These are phyloP conservation scores for Neospermospora avenae DNA, from an alignment of 2,329 filamentous ascomycete species.

Conservation along the genomic window DNA sequence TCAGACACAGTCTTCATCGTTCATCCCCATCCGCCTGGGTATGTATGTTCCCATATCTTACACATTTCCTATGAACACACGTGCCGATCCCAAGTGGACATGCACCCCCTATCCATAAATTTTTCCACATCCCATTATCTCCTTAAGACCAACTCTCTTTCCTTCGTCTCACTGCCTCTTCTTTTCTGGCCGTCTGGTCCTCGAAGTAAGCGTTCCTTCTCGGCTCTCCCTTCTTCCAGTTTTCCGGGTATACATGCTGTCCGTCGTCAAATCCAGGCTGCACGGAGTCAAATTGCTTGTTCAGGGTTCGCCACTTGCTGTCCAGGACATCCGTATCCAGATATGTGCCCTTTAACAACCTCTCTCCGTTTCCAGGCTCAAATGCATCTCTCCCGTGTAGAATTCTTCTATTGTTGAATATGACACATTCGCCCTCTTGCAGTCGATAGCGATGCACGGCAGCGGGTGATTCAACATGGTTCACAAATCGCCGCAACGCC, in stretches of 20 bases:
- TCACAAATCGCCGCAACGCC: constrained; percentile 54
- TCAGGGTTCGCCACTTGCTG: constrained; percentile 43
- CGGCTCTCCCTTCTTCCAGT: not conserved
- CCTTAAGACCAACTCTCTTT: too few species aligned
- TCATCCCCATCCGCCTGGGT: too few species aligned
- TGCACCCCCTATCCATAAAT: not conserved
- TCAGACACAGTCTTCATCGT: too few species aligned
- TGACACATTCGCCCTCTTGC: constrained; percentile 77
- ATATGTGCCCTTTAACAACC: constrained; percentile 87
- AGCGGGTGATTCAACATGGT: constrained; percentile 51
- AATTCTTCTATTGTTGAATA: constrained; percentile 90
- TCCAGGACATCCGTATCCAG: constrained; percentile 63
- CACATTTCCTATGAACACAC: too few species aligned
- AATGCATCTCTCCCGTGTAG: constrained; percentile 80
- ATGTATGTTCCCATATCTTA: too few species aligned
- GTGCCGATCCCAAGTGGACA: too few species aligned
- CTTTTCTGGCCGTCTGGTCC: not conserved
- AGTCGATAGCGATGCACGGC: constrained; percentile 70
- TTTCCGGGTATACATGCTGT: not conserved
- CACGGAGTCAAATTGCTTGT: constrained; percentile 13
- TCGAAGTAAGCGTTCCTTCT: not conserved
- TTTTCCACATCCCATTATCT: not conserved
- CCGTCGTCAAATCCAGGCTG: not conserved
- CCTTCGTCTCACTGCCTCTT: not conserved
- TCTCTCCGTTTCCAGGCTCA: constrained; percentile 59